Evolutionary conservation across 2,329 filamentous ascomycete species (phyloP), one percentile per base, ranked within the genome.

Genomic region (Colletotrichum truncatum): DNA sequence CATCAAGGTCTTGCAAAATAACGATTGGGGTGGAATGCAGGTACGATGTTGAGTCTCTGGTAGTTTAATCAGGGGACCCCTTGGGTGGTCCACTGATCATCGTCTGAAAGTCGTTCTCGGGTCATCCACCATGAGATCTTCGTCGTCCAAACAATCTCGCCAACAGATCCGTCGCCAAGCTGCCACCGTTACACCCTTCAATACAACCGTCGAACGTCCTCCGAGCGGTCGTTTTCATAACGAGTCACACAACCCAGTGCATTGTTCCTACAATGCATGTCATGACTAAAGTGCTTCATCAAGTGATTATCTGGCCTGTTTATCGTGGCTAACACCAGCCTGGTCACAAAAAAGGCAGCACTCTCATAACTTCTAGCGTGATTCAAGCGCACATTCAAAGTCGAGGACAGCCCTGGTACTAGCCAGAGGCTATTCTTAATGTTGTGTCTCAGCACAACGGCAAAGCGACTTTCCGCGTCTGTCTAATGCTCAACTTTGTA

Each of bases 101-200:
- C 32, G 32, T 58, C 60, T 21, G 36, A 64, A 45, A 21, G 28
- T 16, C n/a, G 12, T 34, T 26, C 43, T 18, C 34, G n/a, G 34
- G 25, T 4, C 2, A n/a, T 21, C 12, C 28, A 25, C 41, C 12
- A 18, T 14, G 21, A n/a, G 60, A 52, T 25, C 54, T 59, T 32
- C 21, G 12, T 52, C 54, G 16, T 64, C 53, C 43, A 45, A 43
- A 30, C 28, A 23, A 30, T 10, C 5, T 7, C 28, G 45, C 43
- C 60, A 64, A 59, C 53, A 45, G 26, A 16, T 21, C 26, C n/a
- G 16, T 59, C 36, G 36, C 53, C 36, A 45, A 51, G 54, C 45
- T 59, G 53, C 26, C 60, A 46, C 3, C 11, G 16, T 18, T 25
- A 14, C 23, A 26, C 36, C 14, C 11, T 28, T 16, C 21, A 38